Evolutionary conservation across 2,329 filamentous ascomycete genomes (phyloP), one percentile per base, ranked within the genome.

Genomic region (Alternaria incomplexa): DNA sequence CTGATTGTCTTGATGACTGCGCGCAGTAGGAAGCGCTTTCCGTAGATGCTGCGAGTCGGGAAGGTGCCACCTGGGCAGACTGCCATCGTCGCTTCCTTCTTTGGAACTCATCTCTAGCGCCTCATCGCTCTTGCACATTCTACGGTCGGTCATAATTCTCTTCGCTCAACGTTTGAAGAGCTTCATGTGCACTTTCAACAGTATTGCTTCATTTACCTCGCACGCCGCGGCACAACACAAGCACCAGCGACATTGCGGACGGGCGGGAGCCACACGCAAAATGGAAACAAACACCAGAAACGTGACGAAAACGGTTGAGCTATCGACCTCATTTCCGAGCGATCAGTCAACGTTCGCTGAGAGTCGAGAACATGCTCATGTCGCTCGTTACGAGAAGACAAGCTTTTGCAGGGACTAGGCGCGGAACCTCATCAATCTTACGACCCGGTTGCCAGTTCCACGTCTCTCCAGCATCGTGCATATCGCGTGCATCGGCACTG

Each of bases 281-380:
- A 25, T 43, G 8, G 40, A 58, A 40, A 53, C 54, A 52, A 28
- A 13, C 23, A 32, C 20, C 22, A 58, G 46, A 47, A 58, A 58
- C 47, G 46, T 43, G 44, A 22, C 45, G 44, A 50, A 50, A 55
- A 59, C 44, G 54, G 44, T 59, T 40, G 57, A 48, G 40, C 6
- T 51, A 61, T 66, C 30, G 40, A 6, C 60, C 40, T 66, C 64
- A 66, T 66, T 56, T 66, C 64, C 61, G 64, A 46, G 32, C 17
- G 54, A 54, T 56, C 40, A 53, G 55, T 50, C 40, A 10, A 30
- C 40, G 56, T 66, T 66, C 48, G 56, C 58, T 45, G 36, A 23
- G 44, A 59, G 60, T 58, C 60, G 54, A 61, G 59, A 58, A 62
- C 55, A 47, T 28, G 47, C 47, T 45, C 36, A 51, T 22, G 36